Evolutionary conservation across 106 monocot genomes (phyloP).

Genomic region (Dactylorhiza incarnata): DNA sequence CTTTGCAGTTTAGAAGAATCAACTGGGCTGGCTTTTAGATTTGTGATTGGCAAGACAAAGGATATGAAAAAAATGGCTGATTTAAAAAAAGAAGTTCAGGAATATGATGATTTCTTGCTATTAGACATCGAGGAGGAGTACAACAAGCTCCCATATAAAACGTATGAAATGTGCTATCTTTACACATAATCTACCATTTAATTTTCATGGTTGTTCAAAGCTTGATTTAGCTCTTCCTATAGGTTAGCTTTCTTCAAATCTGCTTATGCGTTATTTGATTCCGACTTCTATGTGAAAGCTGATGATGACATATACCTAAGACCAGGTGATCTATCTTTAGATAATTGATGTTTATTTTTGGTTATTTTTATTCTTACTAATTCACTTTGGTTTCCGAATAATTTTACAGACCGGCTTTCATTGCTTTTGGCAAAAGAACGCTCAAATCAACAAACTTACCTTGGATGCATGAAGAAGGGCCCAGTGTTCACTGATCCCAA

Average conservation of each 20-base stretch:
- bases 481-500: constrained; percentile 92
- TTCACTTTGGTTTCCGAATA: neutral
- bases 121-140: constrained; percentile 83
- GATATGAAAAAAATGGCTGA: constrained; percentile 55
- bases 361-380: neutral
- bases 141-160: constrained; percentile 81
- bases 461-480: constrained; percentile 99
- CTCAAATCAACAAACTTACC: constrained; percentile 58
- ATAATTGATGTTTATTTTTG: neutral
- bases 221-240: constrained; percentile 37
- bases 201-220: constrained; percentile 2
- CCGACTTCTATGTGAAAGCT: constrained; percentile 93
- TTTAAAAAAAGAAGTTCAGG: constrained; percentile 59
- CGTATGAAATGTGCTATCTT: constrained; percentile 33
- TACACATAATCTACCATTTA: neutral
- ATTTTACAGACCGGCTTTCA: constrained; percentile 72
- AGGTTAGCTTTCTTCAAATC: constrained; percentile 96
- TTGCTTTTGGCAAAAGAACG: constrained; percentile 78
- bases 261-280: constrained; percentile 82
- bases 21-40: constrained; percentile 83
- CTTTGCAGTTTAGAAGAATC: constrained; percentile 70
- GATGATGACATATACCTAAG: constrained; percentile 96
- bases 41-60: constrained; percentile 82
- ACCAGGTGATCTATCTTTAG: constrained; percentile 49
- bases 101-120: constrained; percentile 71